Evolutionary conservation across 2,329 filamentous ascomycete genomes (phyloP).

Genomic region (Aspergillus unguis): DNA sequence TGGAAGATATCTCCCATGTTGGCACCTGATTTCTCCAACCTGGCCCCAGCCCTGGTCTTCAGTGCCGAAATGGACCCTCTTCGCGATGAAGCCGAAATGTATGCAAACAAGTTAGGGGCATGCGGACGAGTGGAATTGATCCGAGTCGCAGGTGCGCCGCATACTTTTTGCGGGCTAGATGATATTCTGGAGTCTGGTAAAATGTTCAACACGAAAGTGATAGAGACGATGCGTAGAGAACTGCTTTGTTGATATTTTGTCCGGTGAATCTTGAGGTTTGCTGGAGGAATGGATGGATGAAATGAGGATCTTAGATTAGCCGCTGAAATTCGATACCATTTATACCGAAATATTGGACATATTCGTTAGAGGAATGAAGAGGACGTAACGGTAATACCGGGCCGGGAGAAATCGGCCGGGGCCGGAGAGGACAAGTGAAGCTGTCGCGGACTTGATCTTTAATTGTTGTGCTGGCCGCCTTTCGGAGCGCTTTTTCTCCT

Average conservation of each 20-base stretch:
- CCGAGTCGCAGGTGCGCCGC: constrained; percentile 33
- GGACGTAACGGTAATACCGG: constrained; percentile 17
- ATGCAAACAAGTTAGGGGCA: constrained; percentile 37
- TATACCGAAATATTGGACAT: neutral
- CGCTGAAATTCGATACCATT: constrained; percentile 15
- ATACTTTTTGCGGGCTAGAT: constrained; percentile 31
- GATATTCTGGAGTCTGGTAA: constrained; percentile 30
- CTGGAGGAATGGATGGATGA: constrained; percentile 1
- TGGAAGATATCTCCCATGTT: constrained; percentile 45
- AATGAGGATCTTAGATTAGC: constrained; percentile 19
- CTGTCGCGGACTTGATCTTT: neutral
- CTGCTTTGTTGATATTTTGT: constrained; percentile 10
- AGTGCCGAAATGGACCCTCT: constrained; percentile 43
- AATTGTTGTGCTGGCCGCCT: constrained; percentile 9
- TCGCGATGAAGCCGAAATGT: constrained; percentile 42
- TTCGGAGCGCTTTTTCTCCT: constrained; percentile 11
- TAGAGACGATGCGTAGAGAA: constrained; percentile 27
- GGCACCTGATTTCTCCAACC: constrained; percentile 31
- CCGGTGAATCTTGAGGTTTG: neutral
- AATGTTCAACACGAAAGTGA: constrained; percentile 27
- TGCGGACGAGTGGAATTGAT: constrained; percentile 33
- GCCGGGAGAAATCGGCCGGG: constrained; percentile 27
- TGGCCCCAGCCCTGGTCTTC: constrained; percentile 40
- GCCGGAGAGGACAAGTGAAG: neutral
- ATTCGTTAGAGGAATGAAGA: neutral